Base-by-base conservation (phyloP, 768 basidiomycete genomes). In the Termitomyces sp. region DNA sequence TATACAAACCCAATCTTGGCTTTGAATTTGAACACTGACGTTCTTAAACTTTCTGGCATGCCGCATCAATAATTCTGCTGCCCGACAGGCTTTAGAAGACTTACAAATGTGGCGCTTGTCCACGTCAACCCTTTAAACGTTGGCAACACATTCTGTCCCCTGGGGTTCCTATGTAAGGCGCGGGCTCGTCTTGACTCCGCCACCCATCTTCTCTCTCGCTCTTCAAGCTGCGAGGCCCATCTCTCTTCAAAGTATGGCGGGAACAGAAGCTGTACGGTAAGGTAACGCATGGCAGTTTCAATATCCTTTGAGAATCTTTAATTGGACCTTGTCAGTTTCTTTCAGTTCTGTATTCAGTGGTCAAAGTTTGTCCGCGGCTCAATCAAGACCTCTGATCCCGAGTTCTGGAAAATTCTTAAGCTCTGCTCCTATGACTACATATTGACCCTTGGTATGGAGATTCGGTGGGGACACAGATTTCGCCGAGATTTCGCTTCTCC, bases 381-480 rank as follows among this genome's bases (percentile, higher is more conserved):
- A 15, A 51, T 35, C 12, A 15, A 44, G 13, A 36, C 33, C 5
- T 22, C 11, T 33, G 18, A 13, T 18, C 13, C 36, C 39, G 5
- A 28, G 12, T 7, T 13, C 5, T 38, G 6, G 45, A n/a, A 13
- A 48, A 24, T 16, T 39, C n/a, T 40, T 1, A 22, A 67, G 69
- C 66, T n/a, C 49, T 72, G 24, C 58, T 72, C 13, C 40, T 74
- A 68, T 38, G 69, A 74, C 49, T 72, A 72, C 57, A 46, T 60
- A 20, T 60, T 73, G 28, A 73, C 73, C 35, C 70, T 73, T 42
- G 59, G 59, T 0, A 60, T 59, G 60, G 71, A 73, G 52, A 65
- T 68, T 40, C 46, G 59, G 48, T 74, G 73, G 73, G n/a, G 54
- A 7, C 58, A 67, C 18, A 65, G 39, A 58, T 67, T 72, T 28